Evolutionary conservation across 2,329 filamentous ascomycete species (phyloP).

Genomic region (Aspergillus sp.): DNA sequence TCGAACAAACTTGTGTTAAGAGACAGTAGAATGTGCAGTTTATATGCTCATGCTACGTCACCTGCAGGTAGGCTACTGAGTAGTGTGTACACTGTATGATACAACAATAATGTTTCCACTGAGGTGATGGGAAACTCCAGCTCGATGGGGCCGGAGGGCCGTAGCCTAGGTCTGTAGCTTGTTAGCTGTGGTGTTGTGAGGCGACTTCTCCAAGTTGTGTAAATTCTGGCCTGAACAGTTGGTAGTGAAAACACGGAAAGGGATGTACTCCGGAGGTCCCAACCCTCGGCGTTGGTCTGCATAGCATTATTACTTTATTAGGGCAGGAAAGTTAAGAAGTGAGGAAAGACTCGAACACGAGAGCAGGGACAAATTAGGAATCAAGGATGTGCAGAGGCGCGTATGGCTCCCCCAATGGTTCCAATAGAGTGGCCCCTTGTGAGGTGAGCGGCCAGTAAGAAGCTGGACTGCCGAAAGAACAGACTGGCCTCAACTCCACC

Average conservation of each 20-base stretch:
- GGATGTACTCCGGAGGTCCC: neutral
- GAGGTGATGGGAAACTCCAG: too few species aligned
- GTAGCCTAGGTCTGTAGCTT: too few species aligned
- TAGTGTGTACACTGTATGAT: too few species aligned
- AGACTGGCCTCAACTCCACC: conserved; percentile 41
- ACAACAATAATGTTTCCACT: too few species aligned
- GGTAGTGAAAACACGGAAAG: neutral
- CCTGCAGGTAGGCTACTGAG: too few species aligned
- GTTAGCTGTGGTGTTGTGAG: neutral
- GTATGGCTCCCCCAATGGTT: neutral
- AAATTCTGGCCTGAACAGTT: too few species aligned
- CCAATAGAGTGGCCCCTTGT: conserved; percentile 22
- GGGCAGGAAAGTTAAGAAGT: neutral
- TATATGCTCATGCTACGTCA: too few species aligned
- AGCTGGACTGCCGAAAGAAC: conserved; percentile 38
- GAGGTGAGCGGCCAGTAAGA: conserved; percentile 25
- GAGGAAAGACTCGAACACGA: neutral
- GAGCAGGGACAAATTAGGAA: neutral
- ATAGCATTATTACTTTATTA: too few species aligned
- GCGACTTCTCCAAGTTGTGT: neutral
- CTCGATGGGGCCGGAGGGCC: too few species aligned
- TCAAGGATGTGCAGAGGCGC: neutral
- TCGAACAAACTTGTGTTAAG: too few species aligned
- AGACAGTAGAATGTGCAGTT: too few species aligned
- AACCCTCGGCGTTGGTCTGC: neutral